phyloP scores from a whole-genome alignment of 1,139 yeast genomes.

The Ashbya aceris region DNA sequence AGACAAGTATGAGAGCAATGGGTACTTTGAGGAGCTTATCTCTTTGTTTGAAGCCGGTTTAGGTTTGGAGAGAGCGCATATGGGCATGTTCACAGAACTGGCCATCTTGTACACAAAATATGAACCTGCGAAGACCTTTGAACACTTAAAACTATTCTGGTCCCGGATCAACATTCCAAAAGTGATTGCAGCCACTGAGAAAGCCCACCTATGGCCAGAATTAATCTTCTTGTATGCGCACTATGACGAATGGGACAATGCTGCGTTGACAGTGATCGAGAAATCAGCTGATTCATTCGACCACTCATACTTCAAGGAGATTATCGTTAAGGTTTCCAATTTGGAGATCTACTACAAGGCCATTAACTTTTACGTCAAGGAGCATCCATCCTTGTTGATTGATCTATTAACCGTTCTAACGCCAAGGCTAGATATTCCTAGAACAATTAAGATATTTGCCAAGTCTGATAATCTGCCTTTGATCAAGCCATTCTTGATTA shows the following conservation, averaged over 20 bases:
- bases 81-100: slow-evolving; percentile 98
- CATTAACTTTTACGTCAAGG: slow-evolving; percentile 83
- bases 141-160: slow-evolving; percentile 96
- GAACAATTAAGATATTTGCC: slow-evolving; percentile 91
- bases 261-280: slow-evolving; percentile 96
- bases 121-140: slow-evolving; percentile 86
- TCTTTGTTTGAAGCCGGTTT: slow-evolving; percentile 92
- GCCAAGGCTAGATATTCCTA: slow-evolving; percentile 89
- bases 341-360: slow-evolving; percentile 96
- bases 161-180: slow-evolving; percentile 96
- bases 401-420: slow-evolving; percentile 78
- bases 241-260: slow-evolving; percentile 99
- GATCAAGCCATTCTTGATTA: slow-evolving; percentile 88
- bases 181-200: slow-evolving; percentile 88
- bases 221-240: slow-evolving; percentile 93
- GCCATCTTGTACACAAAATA: slow-evolving; percentile 87
- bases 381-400: slow-evolving; percentile 84
- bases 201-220: slow-evolving; percentile 94
- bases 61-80: slow-evolving; percentile 95
- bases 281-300: slow-evolving; percentile 90
- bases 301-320: slow-evolving; percentile 87
- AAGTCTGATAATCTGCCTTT: slow-evolving; percentile 93
- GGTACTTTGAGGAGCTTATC: slow-evolving; percentile 85
- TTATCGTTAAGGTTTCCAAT: slow-evolving; percentile 89
- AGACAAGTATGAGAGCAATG: slow-evolving; percentile 75